Base-by-base conservation (phyloP, 192 early-diverging fungal genomes). In the Gonapodya sp. region DNA sequence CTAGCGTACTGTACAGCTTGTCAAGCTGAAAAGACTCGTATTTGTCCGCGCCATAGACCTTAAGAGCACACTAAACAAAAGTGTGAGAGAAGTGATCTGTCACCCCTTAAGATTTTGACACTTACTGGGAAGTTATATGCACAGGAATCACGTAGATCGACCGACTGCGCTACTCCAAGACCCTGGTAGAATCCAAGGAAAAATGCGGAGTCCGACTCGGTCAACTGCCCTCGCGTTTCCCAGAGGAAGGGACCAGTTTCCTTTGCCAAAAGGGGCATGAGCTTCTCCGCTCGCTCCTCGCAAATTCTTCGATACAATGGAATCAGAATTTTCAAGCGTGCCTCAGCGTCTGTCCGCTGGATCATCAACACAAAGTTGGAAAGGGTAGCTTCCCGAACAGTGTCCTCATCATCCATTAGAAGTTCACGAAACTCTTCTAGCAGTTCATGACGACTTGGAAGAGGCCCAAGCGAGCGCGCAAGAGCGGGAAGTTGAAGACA, bases 121-220 rank as follows among this genome's bases (percentile, higher is more conserved):
- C 80, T 74, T 81, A 89, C 88, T 31, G 88, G 87, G 81, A 86
- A 88, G 79, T 89, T 89, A 81, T 79, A 86, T 24, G 87, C 88
- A 73, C 88, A 89, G 81, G 81, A 81, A 46, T 82, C 81, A 34
- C 85, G 78, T 14, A 82, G 80, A 35, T 83, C 83, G 32, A 78
- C 80, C 1, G 82, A 82, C 0, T 79, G 36, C 18, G 84, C 84
- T 18, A 79, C 80, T 33, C 79, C 37, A 16, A 84, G 72, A 31
- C 82, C 82, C 32, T 87, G 87, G 79, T 86, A 89, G 78, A 85
- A 86, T 31, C 79, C 80, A 16, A 86, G 34, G 80, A 89, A 89
- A 35, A 81, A 86, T 1, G 36, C 35, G 32, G 81, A 74, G 18
- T 87, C 87, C 32, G 31, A 24, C 2, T 89, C 88, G 31, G 81